Conservation (phyloP, 306 rosid species). For the Urtica urens region DNA sequence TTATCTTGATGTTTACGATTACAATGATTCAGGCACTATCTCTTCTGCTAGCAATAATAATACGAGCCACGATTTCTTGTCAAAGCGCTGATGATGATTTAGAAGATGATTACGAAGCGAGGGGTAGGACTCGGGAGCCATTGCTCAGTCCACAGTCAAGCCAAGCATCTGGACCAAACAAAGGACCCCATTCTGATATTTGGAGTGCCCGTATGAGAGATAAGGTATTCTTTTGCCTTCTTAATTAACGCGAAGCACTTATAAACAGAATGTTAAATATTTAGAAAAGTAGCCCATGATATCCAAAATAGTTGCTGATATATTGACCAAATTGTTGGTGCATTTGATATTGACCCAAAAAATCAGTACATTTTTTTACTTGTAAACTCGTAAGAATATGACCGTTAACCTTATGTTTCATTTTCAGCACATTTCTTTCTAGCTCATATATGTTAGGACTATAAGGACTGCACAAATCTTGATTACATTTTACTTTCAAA, state of each 20-base stretch:
- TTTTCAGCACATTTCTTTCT: neutral
- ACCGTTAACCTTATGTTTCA: too few species aligned
- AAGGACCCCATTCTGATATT: conserved; percentile 47
- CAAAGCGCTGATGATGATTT: conserved; percentile 31
- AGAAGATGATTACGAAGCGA: conserved; percentile 39
- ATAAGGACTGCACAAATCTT: neutral
- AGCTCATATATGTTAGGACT: too few species aligned
- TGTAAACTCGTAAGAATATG: too few species aligned
- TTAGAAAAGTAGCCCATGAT: neutral
- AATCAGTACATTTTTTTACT: neutral
- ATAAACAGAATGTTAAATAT: too few species aligned
- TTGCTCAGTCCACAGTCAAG: conserved; percentile 42
- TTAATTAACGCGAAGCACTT: too few species aligned
- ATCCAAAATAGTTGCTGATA: neutral
- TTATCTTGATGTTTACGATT: too few species aligned
- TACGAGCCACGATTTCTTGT: conserved; percentile 63
- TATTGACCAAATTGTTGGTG: conserved; percentile 1
- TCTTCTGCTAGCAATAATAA: conserved; percentile 52
- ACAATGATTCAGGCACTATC: conserved; percentile 51
- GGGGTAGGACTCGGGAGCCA: conserved; percentile 62
- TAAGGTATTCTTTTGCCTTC: too few species aligned
- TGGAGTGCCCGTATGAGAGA: conserved; percentile 87
- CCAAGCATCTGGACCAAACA: conserved; percentile 49
- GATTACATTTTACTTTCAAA: neutral
- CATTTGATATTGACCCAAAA: neutral